Base-by-base conservation (phyloP, 108 stramenopile genomes). In the Cyclotella cryptica region DNA sequence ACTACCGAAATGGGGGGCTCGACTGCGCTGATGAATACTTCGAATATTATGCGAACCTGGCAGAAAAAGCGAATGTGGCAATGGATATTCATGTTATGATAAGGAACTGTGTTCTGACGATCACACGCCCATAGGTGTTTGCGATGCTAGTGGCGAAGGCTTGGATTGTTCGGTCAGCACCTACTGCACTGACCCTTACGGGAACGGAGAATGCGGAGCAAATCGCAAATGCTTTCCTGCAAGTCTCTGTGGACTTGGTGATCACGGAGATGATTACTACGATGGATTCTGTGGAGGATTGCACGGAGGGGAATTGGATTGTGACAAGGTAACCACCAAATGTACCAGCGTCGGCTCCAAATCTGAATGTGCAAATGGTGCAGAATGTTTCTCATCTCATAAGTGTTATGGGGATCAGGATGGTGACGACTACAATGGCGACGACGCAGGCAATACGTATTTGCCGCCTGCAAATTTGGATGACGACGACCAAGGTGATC, bases 281-380 rank as follows among this genome's bases (percentile, higher is more conserved):
- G 1, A 5, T 54, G 68, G 26, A 49, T 11, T 28, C 2, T 62
- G 61, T 43, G 35, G 35, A 6, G 58, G 52, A 13, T 28, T 41
- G n/a, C 18, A 60, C 0, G 5, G 41, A 27, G 15, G 40, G 10
- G 58, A 44, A 12, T 60, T 71, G 58, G 53, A 71, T 35, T 71
- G 71, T 42, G 21, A 21, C 18, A 5, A 24, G 41, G 58, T 71
- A 10, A 60, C 55, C 27, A 71, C 71, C 19, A 55, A 40, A 30
- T 71, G 71, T 24, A 55, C 58, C 19, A 42, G 59, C 17, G 30
- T 53, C 26, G 52, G 43, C 7, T 18, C 3, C 15, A 27, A 43
- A 17, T 35, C 71, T 18, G 71, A 71, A 27, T 71, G 71, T 47
- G 52, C 71, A 18, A 5, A 54, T 29, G 71, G 71, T 28, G 35